A percentile compares a stretch with the other conserved stretches of the same genome.
These are phyloP conservation scores for Aspergillus campestris DNA, from an alignment of 495 filamentous ascomycete species.

Conservation along the genomic window DNA sequence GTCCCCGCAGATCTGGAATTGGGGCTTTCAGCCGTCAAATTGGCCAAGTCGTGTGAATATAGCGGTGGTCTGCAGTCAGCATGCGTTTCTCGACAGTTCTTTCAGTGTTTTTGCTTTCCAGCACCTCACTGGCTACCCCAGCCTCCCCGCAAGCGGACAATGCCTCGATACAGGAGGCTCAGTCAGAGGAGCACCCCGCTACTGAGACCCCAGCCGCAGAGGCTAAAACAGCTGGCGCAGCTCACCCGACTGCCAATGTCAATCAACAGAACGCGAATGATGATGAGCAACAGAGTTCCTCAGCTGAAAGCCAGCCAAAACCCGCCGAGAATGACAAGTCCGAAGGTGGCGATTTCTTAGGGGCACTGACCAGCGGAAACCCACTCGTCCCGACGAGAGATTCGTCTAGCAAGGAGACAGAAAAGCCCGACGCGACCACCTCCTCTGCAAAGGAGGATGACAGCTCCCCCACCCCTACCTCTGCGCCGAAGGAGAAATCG, in stretches of 20 bases:
- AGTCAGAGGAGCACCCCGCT: conserved; percentile 5
- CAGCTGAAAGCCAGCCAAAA: conserved; percentile 1
- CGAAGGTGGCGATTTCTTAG: too few relatives aligned
- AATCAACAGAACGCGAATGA: conserved; percentile 2
- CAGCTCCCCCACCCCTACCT: too few relatives aligned
- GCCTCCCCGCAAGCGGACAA: conserved; percentile 8
- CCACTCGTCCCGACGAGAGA: too few relatives aligned
- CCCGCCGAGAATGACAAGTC: not conserved
- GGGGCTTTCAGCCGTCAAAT: conserved; percentile 6
- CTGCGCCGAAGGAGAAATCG: too few relatives aligned
- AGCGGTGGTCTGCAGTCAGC: conserved; percentile 4
- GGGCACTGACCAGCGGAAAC: too few relatives aligned
- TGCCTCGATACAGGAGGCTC: conserved; percentile 5
- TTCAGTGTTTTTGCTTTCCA: conserved; percentile 24
- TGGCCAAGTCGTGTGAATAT: conserved; percentile 7
- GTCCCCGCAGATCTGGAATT: conserved; percentile 4
- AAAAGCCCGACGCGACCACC: too few relatives aligned
- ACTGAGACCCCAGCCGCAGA: conserved; percentile 5
- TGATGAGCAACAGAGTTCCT: conserved; percentile 1
- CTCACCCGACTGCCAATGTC: conserved; percentile 4
- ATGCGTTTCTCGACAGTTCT: conserved; percentile 27
- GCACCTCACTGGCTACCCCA: conserved; percentile 20
- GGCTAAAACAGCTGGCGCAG: conserved; percentile 1
- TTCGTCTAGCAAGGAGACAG: too few relatives aligned
- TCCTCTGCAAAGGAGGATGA: too few relatives aligned